phyloP scores from a whole-genome alignment of 2,329 filamentous ascomycete genomes.

The Gnomoniopsis smithogilvyi region DNA sequence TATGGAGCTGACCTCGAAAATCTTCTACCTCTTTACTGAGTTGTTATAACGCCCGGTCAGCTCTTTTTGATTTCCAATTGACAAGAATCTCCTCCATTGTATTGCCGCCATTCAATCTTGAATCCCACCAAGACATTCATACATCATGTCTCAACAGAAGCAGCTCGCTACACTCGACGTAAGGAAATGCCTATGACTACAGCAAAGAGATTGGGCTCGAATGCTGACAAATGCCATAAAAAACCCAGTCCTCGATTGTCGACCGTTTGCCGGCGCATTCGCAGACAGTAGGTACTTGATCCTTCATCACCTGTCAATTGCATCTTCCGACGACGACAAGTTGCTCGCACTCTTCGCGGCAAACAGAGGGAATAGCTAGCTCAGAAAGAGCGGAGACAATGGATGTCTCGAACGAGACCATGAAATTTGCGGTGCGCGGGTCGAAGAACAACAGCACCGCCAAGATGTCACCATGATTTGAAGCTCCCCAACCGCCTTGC shows the following conservation, averaged over 20 bases:
- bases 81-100: not conserved
- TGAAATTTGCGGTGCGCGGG: too few relatives aligned
- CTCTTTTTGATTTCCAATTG: not conserved
- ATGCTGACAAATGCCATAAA: slow-evolving; percentile 4
- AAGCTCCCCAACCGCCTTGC: not conserved
- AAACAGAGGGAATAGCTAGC: too few relatives aligned
- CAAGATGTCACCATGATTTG: not conserved
- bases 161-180: slow-evolving; percentile 35
- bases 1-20: not conserved
- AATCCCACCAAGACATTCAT: not conserved
- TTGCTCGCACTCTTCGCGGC: too few relatives aligned
- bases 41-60: not conserved
- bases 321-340: not conserved
- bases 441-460: not conserved
- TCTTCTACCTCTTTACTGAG: not conserved
- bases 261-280: slow-evolving; percentile 69
- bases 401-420: too few relatives aligned
- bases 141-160: slow-evolving; percentile 14
- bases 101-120: too few relatives aligned
- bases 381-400: not conserved
- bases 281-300: slow-evolving; percentile 37
- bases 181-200: slow-evolving; percentile 16
- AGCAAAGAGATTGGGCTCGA: not conserved
- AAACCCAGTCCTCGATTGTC: slow-evolving; percentile 47
- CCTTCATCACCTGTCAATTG: not conserved